Percentiles rank a stretch among this genome's conserved stretches.
phyloP scores from a whole-genome alignment of 768 basidiomycete genomes.

The Podaxis sp. region DNA sequence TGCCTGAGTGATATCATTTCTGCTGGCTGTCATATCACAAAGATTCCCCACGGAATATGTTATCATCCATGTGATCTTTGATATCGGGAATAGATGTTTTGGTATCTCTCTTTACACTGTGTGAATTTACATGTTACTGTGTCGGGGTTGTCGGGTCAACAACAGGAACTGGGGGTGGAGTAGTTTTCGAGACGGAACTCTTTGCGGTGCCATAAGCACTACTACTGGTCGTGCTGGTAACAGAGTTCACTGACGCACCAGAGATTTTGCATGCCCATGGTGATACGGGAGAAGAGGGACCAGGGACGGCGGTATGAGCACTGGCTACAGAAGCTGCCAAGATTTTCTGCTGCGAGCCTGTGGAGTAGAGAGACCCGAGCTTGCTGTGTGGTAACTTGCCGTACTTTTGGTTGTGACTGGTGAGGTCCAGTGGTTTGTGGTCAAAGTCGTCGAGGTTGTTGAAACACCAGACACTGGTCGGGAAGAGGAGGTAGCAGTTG shows the following conservation, averaged over 20 bases:
- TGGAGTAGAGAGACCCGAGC: conserved; percentile 28
- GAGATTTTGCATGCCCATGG: conserved; percentile 27
- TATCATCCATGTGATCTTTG: no score
- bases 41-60: no score
- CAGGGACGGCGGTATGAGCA: conserved; percentile 15
- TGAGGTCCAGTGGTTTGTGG: not conserved
- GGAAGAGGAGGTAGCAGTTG: conserved; percentile 18
- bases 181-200: conserved; percentile 17
- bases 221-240: conserved; percentile 22
- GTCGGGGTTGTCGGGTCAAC: conserved; percentile 17
- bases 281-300: conserved; percentile 16
- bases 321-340: conserved; percentile 30
- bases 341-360: conserved; percentile 29
- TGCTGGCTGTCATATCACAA: no score
- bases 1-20: no score
- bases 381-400: conserved; percentile 45
- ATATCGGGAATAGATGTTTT: no score
- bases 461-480: conserved; percentile 22
- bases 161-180: conserved; percentile 18
- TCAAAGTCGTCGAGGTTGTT: conserved; percentile 15
- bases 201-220: conserved; percentile 17
- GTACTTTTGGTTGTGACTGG: conserved; percentile 16
- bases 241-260: conserved; percentile 25
- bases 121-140: no score
- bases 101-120: no score